Conservation (phyloP, 192 early-diverging fungal species). For the Coemansia sp. region DNA sequence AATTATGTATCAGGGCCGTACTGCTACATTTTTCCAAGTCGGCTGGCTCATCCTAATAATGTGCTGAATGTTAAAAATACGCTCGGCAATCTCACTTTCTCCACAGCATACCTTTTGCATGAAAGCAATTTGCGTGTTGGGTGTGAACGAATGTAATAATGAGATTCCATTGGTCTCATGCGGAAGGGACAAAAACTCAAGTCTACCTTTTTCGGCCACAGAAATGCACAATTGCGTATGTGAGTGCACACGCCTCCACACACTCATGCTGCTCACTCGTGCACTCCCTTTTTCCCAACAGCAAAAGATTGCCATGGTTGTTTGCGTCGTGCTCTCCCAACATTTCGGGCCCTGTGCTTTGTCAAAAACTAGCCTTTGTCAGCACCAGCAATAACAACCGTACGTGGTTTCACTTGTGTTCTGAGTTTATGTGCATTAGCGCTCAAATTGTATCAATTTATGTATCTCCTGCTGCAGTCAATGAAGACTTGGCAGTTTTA, state of each 20-base stretch:
- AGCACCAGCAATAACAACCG: not conserved
- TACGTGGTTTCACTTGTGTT: not conserved
- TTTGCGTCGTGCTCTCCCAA: not conserved
- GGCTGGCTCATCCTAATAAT: not conserved
- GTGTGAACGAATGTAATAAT: not conserved
- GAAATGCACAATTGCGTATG: conserved; percentile 9
- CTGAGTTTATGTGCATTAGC: not conserved
- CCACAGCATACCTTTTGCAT: not conserved
- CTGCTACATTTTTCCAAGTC: not conserved
- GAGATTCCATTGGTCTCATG: not conserved
- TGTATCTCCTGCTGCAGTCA: conserved; percentile 10
- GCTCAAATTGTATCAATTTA: conserved; percentile 10
- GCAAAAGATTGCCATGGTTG: conserved; percentile 1
- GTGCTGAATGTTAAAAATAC: not conserved
- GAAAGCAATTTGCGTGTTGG: not conserved
- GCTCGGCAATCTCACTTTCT: not conserved
- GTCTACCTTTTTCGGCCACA: not conserved
- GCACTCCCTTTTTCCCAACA: not conserved
- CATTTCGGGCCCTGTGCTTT: not conserved
- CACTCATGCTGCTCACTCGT: not conserved
- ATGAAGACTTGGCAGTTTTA: not conserved
- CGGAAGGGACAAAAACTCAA: not conserved
- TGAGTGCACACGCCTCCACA: not conserved
- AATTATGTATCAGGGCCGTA: conserved; percentile 5
- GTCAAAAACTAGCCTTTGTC: not conserved